Conservation (phyloP, 1,284 basidiomycete genomes). For the Tetrapyrgos nigripes region DNA sequence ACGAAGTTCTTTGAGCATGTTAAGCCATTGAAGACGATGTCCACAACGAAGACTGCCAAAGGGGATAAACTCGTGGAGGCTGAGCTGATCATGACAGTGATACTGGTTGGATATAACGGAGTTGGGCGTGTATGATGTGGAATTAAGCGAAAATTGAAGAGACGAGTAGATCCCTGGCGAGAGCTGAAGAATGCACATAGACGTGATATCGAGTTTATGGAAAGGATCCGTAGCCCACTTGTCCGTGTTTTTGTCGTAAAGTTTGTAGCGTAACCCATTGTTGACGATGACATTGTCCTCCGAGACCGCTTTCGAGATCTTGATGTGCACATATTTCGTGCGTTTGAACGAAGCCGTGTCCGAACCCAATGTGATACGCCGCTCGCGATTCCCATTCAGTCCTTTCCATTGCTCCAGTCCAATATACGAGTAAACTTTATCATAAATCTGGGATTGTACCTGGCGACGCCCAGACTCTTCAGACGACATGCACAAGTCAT, state of each 20-base stretch:
- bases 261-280: conserved; percentile 32
- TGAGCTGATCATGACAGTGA: conserved; percentile 41
- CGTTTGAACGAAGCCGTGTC: conserved; percentile 43
- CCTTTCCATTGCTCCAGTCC: conserved; percentile 3
- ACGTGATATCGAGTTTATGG: not conserved
- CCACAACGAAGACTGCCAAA: conserved; percentile 52
- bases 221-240: conserved; percentile 25
- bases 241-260: conserved; percentile 18
- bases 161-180: conserved; percentile 37
- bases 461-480: not conserved
- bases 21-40: conserved; percentile 52
- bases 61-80: conserved; percentile 48
- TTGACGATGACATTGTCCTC: conserved; percentile 28
- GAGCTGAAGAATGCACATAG: conserved; percentile 31
- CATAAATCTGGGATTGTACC: conserved; percentile 8
- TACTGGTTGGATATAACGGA: conserved; percentile 48
- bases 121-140: conserved; percentile 48
- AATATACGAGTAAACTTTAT: conserved; percentile 12
- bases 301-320: conserved; percentile 24
- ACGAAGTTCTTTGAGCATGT: conserved; percentile 49
- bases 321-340: conserved; percentile 40
- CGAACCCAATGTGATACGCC: conserved; percentile 45
- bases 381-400: conserved; percentile 11
- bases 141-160: conserved; percentile 43
- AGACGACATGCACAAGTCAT: conserved; percentile 33